Base-by-base conservation (phyloP, 2,329 filamentous ascomycete genomes). In the Nigrospora oryzae region DNA sequence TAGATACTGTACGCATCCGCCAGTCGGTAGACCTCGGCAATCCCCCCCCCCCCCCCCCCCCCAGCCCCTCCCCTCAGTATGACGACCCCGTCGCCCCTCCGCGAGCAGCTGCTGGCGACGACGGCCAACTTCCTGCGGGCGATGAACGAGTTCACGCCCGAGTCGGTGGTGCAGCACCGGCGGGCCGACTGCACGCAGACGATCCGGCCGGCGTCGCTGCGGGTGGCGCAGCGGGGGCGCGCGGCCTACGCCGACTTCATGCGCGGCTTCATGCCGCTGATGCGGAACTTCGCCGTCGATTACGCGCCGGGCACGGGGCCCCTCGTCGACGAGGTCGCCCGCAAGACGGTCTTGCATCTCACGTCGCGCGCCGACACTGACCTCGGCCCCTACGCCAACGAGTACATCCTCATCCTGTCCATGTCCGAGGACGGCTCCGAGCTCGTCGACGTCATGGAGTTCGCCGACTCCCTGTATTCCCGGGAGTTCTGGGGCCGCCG, bases 341-440 rank as follows among this genome's bases (percentile, higher is more conserved):
- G 51, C 23, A 52, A 53, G 46, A 51, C 52, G 32, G 31, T 49
- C 16, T 8, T 54, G 37, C 50, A 56, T 28, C 40, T 53, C 23
- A 53, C 46, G 37, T 56, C 53, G n/a, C 40, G 37, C 11, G 42
- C 47, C 23, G 45, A 53, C 5, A 53, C 52, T 1, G 36, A 42
- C 10, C 19, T 42, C 19, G 54, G 52, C 6, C 31, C 47, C 12
- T 56, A 56, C 28, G 36, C 49, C 41, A 55, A 54, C 34, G 54
- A 56, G 41, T 56, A 54, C 30, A 42, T 56, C 11, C 49, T 46
- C 38, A 39, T 49, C 11, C 39, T 56, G 17, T 56, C 51, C 19
- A 35, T 56, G 40, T 53, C 46, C 32, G 37, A 51, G 16, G 51
- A 54, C 33, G 53, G 53, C 2, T 50, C 33, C 41, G 32, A 38